These are phyloP conservation scores for Gossypioides kirkii DNA, from an alignment of 345 rosid genomes.

Conservation along the genomic window DNA sequence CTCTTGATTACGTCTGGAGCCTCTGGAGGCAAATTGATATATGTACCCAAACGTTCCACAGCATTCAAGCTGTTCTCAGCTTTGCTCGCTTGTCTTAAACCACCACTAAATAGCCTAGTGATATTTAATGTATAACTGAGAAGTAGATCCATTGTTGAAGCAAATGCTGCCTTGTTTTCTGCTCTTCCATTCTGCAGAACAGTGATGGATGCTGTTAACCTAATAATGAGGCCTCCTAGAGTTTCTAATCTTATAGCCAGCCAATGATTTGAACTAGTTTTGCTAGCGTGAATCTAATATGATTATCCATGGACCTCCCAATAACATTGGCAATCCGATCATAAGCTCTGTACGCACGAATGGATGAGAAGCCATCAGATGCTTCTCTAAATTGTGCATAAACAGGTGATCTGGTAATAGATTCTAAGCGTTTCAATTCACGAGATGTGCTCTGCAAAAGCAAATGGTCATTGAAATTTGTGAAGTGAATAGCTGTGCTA, in stretches of 20 bases:
- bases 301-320: conserved; percentile 87
- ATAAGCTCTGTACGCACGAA: conserved; percentile 87
- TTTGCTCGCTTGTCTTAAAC: conserved; percentile 77
- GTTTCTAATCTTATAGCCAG: conserved; percentile 73
- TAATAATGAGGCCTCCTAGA: conserved; percentile 88
- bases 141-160: conserved; percentile 92
- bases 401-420: conserved; percentile 77
- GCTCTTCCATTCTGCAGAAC: conserved; percentile 68
- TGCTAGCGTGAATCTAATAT: conserved; percentile 81
- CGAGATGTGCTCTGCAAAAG: conserved; percentile 70
- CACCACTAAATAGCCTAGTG: conserved; percentile 66
- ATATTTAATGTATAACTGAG: conserved; percentile 86
- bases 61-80: conserved; percentile 95
- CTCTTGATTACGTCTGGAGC: conserved; percentile 57
- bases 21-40: conserved; percentile 80
- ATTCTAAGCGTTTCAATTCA: conserved; percentile 89
- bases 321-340: conserved; percentile 68
- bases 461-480: conserved; percentile 1
- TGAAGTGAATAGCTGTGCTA: background rate
- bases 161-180: conserved; percentile 57
- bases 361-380: conserved; percentile 73
- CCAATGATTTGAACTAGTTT: conserved; percentile 81
- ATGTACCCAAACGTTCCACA: conserved; percentile 85
- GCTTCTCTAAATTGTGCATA: conserved; percentile 98
- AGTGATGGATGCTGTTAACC: conserved; percentile 86